Evolutionary conservation across 1,284 basidiomycete genomes (phyloP).

Genomic region (Vanrija humicola): DNA sequence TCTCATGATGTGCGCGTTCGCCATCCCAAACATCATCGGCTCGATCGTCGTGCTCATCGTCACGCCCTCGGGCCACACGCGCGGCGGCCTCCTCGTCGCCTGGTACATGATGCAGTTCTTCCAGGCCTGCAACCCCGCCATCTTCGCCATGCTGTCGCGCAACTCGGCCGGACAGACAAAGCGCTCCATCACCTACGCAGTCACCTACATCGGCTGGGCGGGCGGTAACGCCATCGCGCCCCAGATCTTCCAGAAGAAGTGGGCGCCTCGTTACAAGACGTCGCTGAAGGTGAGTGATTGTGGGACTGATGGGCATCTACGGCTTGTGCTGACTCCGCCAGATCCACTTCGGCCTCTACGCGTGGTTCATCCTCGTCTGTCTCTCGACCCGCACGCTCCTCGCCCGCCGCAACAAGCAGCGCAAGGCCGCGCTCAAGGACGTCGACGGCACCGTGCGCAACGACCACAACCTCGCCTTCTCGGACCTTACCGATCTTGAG

Average conservation of each 20-base stretch:
- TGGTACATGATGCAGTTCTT: constrained; percentile 32
- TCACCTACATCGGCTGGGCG: constrained; percentile 28
- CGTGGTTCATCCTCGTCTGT: constrained; percentile 15
- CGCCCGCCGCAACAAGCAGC: constrained; percentile 7
- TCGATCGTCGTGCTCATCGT: constrained; percentile 26
- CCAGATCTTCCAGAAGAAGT: constrained; percentile 26
- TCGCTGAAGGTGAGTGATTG: constrained; percentile 5
- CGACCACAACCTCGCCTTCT: constrained; percentile 15
- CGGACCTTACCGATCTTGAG: constrained; percentile 28
- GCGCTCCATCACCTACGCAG: constrained; percentile 28
- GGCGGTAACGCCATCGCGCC: constrained; percentile 32
- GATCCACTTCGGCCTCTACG: constrained; percentile 32
- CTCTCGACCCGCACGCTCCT: constrained; percentile 12
- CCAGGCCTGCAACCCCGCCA: constrained; percentile 22
- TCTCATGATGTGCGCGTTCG: constrained; percentile 19
- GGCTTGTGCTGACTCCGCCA: constrained; percentile 13
- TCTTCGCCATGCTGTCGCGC: constrained; percentile 24
- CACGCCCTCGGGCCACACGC: constrained; percentile 12
- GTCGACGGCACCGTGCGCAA: neutral
- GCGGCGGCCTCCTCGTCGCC: constrained; percentile 24
- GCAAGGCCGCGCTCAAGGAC: constrained; percentile 1
- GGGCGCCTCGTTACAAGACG: constrained; percentile 29
- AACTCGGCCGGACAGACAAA: constrained; percentile 35
- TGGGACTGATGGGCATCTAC: no score
- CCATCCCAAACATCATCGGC: constrained; percentile 26